Conservation (phyloP, 257 asterid species). For the Primulina eburnea region DNA sequence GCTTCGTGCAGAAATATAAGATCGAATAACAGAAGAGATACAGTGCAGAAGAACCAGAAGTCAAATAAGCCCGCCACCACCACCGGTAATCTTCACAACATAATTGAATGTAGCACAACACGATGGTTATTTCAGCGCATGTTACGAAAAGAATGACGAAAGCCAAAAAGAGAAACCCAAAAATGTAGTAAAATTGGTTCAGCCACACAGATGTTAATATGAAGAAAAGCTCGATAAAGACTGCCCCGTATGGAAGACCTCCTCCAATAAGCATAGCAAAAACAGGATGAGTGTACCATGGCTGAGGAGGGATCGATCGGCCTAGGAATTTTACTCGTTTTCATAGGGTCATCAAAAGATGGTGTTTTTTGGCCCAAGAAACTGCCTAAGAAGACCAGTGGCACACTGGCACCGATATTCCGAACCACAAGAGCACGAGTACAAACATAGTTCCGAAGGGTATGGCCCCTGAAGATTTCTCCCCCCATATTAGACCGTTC, state of each 20-base stretch:
- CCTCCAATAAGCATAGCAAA: conserved; percentile 45
- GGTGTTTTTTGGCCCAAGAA: conserved; percentile 37
- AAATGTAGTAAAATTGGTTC: conserved; percentile 56
- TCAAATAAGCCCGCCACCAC: conserved; percentile 59
- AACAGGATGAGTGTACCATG: conserved; percentile 49
- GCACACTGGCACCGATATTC: conserved; percentile 48
- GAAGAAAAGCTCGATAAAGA: conserved; percentile 53
- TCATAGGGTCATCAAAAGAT: conserved; percentile 30
- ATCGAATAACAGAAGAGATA: conserved; percentile 43
- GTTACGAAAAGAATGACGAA: conserved; percentile 45
- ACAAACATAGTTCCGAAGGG: conserved; percentile 51
- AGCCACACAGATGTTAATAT: conserved; percentile 54
- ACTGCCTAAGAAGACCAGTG: conserved; percentile 48
- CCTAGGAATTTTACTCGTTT: conserved; percentile 48
- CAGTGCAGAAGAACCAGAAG: conserved; percentile 48
- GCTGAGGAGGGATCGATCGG: conserved; percentile 48
- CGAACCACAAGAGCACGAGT: conserved; percentile 50
- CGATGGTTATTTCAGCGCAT: conserved; percentile 47
- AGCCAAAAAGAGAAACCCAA: conserved; percentile 49
- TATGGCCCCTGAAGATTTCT: conserved; percentile 51
- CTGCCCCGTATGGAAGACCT: conserved; percentile 52
- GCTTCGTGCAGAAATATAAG: conserved; percentile 46
- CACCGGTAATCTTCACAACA: conserved; percentile 51
- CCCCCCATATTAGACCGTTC: conserved; percentile 53
- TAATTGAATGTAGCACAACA: conserved; percentile 51